A percentile compares a stretch with the other conserved stretches of the same genome.
These are phyloP conservation scores for Solanum ossicruentum DNA, from an alignment of 257 asterid genomes.

Conservation along the genomic window DNA sequence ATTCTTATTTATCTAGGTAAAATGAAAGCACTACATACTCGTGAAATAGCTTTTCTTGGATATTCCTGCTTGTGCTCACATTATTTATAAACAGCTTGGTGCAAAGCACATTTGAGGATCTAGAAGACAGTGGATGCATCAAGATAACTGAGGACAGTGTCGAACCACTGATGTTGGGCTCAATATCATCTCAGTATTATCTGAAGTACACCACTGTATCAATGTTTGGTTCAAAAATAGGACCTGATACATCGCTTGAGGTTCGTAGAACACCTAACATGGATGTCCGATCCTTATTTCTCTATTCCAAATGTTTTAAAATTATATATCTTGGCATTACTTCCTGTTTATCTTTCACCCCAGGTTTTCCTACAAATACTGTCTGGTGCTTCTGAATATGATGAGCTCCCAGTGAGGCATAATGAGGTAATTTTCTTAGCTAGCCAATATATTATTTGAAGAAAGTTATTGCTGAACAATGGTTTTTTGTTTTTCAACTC, in stretches of 20 bases:
- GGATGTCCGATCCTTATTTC: neutral
- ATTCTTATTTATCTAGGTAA: conserved; percentile 89
- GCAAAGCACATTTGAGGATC: conserved; percentile 81
- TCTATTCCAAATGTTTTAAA: neutral
- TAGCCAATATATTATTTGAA: neutral
- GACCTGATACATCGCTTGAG: conserved; percentile 83
- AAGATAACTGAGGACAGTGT: conserved; percentile 72
- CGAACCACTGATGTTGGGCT: conserved; percentile 94
- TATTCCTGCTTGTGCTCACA: neutral
- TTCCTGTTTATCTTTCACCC: neutral
- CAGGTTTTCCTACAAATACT: conserved; percentile 81
- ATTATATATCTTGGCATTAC: neutral
- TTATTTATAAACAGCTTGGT: conserved; percentile 43
- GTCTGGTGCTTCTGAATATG: conserved; percentile 87
- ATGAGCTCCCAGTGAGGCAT: conserved; percentile 95
- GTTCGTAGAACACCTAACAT: conserved; percentile 32
- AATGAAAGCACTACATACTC: conserved; percentile 1
- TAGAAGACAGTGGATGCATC: conserved; percentile 94
- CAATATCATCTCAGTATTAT: conserved; percentile 89
- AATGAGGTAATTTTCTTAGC: conserved; percentile 55
- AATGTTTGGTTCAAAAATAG: conserved; percentile 89
- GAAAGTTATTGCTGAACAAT: neutral
- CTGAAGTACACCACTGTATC: conserved; percentile 87
- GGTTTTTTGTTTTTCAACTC: neutral
- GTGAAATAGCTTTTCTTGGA: neutral